Percentiles rank a stretch among this genome's conserved stretches.
Conservation (phyloP, 805 yeast species). For the Ogataea corticis region DNA sequence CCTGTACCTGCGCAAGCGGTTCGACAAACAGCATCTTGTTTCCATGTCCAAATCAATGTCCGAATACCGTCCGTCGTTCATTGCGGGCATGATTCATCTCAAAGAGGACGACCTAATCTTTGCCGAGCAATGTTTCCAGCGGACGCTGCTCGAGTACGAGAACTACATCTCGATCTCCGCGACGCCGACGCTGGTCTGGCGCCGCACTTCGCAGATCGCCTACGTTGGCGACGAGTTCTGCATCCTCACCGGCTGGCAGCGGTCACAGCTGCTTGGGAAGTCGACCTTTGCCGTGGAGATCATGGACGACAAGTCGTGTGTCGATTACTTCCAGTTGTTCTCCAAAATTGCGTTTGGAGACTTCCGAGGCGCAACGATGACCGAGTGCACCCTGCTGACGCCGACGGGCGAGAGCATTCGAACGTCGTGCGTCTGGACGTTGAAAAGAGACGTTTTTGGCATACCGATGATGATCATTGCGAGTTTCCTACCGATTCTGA, state of each 20-base stretch:
- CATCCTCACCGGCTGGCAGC: constrained; percentile 86
- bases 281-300: constrained; percentile 77
- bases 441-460: constrained; percentile 93
- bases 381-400: constrained; percentile 77
- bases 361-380: constrained; percentile 84
- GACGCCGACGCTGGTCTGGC: constrained; percentile 94
- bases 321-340: constrained; percentile 85
- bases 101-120: constrained; percentile 91
- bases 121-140: constrained; percentile 94
- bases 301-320: constrained; percentile 82
- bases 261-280: constrained; percentile 63
- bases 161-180: constrained; percentile 82
- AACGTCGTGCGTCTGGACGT: constrained; percentile 88
- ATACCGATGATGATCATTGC: constrained; percentile 97
- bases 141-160: constrained; percentile 87
- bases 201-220: constrained; percentile 93
- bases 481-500: constrained; percentile 79
- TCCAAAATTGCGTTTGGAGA: constrained; percentile 88
- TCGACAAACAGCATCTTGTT: constrained; percentile 61
- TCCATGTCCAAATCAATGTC: constrained; percentile 88
- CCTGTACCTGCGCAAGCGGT: constrained; percentile 69
- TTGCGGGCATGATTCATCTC: constrained; percentile 85
- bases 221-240: constrained; percentile 95
- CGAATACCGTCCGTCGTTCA: constrained; percentile 86
- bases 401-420: constrained; percentile 54